These are phyloP conservation scores for Irpex lacteus DNA, from an alignment of 1,284 basidiomycete species.

Conservation along the genomic window DNA sequence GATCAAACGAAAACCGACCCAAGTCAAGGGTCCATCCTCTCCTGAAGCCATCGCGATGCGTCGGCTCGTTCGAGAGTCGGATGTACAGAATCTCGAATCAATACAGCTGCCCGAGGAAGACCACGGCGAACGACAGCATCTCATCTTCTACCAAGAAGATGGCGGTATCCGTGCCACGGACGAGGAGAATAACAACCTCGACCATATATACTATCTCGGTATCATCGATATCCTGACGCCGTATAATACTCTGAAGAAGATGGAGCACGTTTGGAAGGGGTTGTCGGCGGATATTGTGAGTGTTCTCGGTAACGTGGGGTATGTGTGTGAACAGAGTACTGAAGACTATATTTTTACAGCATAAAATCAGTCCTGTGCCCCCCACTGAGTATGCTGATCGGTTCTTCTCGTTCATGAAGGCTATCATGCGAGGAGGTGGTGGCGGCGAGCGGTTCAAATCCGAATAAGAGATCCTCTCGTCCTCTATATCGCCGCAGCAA, in stretches of 20 bases:
- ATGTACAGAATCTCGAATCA: constrained; percentile 68
- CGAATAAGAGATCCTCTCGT: constrained; percentile 27
- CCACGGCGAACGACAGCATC: constrained; percentile 76
- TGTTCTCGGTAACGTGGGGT: constrained; percentile 18
- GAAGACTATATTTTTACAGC: constrained; percentile 43
- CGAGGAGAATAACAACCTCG: constrained; percentile 72
- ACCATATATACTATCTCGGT: constrained; percentile 91
- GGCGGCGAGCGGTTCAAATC: constrained; percentile 62
- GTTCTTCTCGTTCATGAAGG: constrained; percentile 86
- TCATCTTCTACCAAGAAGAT: constrained; percentile 97
- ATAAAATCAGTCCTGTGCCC: constrained; percentile 91
- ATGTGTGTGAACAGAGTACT: background rate
- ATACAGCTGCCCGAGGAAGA: constrained; percentile 67
- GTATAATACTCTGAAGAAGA: constrained; percentile 75
- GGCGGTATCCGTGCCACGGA: constrained; percentile 91
- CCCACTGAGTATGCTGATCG: constrained; percentile 83
- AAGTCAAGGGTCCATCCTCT: constrained; percentile 49
- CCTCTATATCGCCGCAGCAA: background rate
- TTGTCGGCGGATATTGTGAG: constrained; percentile 82
- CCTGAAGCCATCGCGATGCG: constrained; percentile 82
- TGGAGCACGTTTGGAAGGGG: constrained; percentile 94
- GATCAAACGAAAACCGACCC: constrained; percentile 53
- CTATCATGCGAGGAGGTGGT: constrained; percentile 82
- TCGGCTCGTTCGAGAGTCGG: constrained; percentile 80
- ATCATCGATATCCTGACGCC: constrained; percentile 95